These are phyloP conservation scores for Penicillium malachiteum DNA, from an alignment of 495 filamentous ascomycete species.

Conservation along the genomic window DNA sequence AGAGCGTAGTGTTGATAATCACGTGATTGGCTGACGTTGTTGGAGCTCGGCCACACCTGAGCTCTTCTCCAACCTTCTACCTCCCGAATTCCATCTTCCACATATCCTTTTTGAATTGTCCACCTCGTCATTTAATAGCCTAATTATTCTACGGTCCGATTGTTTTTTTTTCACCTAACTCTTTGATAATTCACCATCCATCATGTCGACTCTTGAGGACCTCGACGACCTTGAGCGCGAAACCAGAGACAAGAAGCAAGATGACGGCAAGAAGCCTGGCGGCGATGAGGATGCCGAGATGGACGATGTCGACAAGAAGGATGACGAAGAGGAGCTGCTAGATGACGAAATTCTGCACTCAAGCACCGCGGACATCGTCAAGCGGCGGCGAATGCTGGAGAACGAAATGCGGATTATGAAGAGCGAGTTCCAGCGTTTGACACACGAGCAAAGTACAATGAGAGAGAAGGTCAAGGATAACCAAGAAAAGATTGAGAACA, in stretches of 20 bases:
- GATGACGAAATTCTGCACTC: conserved; percentile 88
- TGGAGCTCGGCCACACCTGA: conserved; percentile 38
- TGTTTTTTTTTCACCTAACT: conserved; percentile 1
- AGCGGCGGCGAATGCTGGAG: conserved; percentile 80
- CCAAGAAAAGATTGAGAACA: conserved; percentile 97
- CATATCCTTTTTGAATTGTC: conserved; percentile 11
- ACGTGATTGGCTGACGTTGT: conserved; percentile 50
- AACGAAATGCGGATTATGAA: conserved; percentile 98
- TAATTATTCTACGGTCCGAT: conserved; percentile 1
- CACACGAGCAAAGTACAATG: conserved; percentile 93
- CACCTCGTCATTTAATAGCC: not conserved
- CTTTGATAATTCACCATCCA: conserved; percentile 17
- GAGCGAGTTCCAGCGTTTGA: conserved; percentile 91
- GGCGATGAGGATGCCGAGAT: conserved; percentile 78
- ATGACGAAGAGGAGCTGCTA: conserved; percentile 73
- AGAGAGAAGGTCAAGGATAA: conserved; percentile 99
- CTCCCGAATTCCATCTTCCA: conserved; percentile 11
- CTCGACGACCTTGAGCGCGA: conserved; percentile 77
- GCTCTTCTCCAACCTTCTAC: conserved; percentile 33
- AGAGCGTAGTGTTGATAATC: conserved; percentile 24
- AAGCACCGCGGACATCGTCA: conserved; percentile 90
- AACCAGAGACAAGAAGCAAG: conserved; percentile 70
- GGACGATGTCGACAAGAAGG: conserved; percentile 75
- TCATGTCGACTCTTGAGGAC: conserved; percentile 86
- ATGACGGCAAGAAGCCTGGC: conserved; percentile 58